Percentiles rank a stretch among this genome's conserved stretches.
Evolutionary conservation across 2,329 filamentous ascomycete species (phyloP).

Genomic region (Lecanosticta acicola): DNA sequence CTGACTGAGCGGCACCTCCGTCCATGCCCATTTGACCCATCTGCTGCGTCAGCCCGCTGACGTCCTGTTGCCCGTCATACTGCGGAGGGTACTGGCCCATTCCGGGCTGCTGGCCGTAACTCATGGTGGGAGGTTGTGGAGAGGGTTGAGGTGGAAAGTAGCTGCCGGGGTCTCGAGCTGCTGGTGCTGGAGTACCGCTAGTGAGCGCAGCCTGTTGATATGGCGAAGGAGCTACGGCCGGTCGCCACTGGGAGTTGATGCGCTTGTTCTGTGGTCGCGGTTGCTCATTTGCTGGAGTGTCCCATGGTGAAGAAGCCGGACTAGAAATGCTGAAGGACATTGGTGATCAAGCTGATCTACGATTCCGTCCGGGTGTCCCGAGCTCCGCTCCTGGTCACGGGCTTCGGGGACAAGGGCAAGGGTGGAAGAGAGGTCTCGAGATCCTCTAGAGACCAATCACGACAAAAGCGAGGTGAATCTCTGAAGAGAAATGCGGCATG

Average conservation of each 20-base stretch:
- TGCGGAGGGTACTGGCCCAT: constrained; percentile 11
- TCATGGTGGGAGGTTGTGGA: constrained; percentile 16
- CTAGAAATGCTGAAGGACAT: constrained; percentile 15
- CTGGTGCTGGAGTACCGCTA: constrained; percentile 27
- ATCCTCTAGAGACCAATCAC: too few relatives aligned
- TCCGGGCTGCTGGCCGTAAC: constrained; percentile 22
- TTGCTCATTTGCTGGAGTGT: constrained; percentile 22
- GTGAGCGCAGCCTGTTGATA: constrained; percentile 35
- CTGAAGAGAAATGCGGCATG: too few relatives aligned
- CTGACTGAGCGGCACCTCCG: constrained; percentile 43
- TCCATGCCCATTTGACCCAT: constrained; percentile 71
- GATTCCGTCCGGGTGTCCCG: neutral
- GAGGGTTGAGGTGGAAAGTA: constrained; percentile 40
- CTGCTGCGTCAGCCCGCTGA: constrained; percentile 58
- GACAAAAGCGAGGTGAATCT: too few relatives aligned
- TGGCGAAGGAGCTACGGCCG: constrained; percentile 41
- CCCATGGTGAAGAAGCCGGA: constrained; percentile 24
- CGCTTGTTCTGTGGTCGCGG: constrained; percentile 20
- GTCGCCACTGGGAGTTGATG: constrained; percentile 31
- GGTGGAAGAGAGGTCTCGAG: too few relatives aligned
- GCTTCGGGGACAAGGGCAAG: too few relatives aligned
- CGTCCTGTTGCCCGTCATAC: constrained; percentile 28
- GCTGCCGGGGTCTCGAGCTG: constrained; percentile 23
- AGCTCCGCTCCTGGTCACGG: neutral
- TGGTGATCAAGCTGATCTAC: neutral